These are phyloP conservation scores for Solanum hybrid DNA, from an alignment of 305 asterid species.

Conservation along the genomic window DNA sequence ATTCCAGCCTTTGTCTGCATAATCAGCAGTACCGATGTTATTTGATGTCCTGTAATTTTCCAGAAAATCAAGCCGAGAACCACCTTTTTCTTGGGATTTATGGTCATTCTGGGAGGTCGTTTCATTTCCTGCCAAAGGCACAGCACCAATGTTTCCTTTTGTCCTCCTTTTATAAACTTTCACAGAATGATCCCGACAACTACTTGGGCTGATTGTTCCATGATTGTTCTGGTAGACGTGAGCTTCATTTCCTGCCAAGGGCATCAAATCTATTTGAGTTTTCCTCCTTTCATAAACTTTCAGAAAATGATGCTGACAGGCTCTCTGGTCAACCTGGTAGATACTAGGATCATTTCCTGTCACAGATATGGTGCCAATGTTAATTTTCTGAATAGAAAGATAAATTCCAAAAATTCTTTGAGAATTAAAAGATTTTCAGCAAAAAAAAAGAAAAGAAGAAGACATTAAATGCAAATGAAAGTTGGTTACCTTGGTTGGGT, in stretches of 20 bases:
- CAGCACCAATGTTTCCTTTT: background rate
- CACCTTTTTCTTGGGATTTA: background rate
- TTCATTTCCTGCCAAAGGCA: background rate
- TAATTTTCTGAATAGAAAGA: background rate
- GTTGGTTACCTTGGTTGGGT: background rate
- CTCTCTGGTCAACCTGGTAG: background rate
- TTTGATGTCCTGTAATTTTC: background rate
- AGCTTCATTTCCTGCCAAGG: background rate
- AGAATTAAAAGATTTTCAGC: background rate
- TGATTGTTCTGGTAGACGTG: background rate
- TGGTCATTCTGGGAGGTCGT: background rate
- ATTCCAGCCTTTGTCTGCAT: slow-evolving; percentile 3
- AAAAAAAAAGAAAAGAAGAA: background rate
- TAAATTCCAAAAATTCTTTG: background rate
- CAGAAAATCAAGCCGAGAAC: background rate
- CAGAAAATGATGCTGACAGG: background rate
- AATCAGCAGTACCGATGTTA: background rate
- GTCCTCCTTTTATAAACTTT: background rate
- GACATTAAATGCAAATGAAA: background rate
- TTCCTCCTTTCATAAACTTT: background rate
- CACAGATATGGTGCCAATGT: background rate
- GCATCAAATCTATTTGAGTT: background rate
- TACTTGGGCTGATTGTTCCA: background rate
- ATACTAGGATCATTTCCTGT: background rate
- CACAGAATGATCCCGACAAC: background rate